Evolutionary conservation across 2,329 filamentous ascomycete genomes (phyloP).

Genomic region (Periglandula ipomoeae): DNA sequence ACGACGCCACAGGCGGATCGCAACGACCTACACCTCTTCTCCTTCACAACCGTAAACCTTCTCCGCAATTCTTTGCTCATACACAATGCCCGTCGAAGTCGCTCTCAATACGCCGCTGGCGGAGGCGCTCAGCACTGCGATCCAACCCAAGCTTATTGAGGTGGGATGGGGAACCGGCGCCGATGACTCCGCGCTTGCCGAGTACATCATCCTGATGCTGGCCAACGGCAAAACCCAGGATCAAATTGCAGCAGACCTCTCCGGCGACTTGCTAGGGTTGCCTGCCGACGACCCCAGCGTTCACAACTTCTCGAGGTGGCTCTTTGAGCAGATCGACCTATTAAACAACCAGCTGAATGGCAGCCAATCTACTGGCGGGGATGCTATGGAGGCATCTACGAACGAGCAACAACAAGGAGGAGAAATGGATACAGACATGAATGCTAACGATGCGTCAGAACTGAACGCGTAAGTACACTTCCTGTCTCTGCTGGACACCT

Average conservation of each 20-base stretch:
- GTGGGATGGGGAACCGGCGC: slow-evolving; percentile 83
- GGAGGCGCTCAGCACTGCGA: slow-evolving; percentile 68
- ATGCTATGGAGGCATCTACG: slow-evolving; percentile 21
- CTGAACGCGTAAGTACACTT: slow-evolving; percentile 48
- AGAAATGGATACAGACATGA: slow-evolving; percentile 66
- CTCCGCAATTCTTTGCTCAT: not conserved
- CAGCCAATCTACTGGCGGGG: slow-evolving; percentile 21
- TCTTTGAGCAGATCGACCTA: slow-evolving; percentile 76
- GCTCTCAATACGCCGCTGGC: slow-evolving; percentile 73
- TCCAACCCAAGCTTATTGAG: slow-evolving; percentile 87
- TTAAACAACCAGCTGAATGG: slow-evolving; percentile 57
- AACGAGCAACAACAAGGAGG: slow-evolving; percentile 26
- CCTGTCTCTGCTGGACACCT: no score
- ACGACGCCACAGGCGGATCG: slow-evolving; percentile 9
- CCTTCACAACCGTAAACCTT: not conserved
- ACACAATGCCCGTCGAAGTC: slow-evolving; percentile 69
- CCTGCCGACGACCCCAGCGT: slow-evolving; percentile 75
- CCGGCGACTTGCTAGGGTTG: slow-evolving; percentile 75
- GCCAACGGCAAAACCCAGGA: slow-evolving; percentile 90
- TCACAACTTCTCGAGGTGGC: slow-evolving; percentile 77
- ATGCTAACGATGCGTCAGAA: slow-evolving; percentile 40
- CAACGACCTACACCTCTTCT: slow-evolving; percentile 2
- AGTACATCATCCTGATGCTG: slow-evolving; percentile 97
- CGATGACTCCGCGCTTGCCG: slow-evolving; percentile 70
- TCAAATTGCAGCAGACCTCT: slow-evolving; percentile 80